Conservation (phyloP, 306 rosid genomes). For the Begonia loranthoides region DNA sequence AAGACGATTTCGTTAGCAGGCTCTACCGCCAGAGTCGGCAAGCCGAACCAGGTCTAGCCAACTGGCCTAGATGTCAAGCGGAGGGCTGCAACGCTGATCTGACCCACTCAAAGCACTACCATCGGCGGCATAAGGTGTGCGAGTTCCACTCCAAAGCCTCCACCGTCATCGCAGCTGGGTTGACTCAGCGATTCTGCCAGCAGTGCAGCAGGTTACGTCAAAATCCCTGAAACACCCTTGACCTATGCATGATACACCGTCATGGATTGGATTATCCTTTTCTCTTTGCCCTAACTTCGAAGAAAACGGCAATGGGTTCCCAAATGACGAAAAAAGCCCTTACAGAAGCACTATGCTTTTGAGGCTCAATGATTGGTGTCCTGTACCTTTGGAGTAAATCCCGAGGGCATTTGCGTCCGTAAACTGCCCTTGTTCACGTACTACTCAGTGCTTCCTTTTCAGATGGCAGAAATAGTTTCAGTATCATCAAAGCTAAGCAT, state of each 20-base stretch:
- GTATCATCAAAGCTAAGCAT: no score
- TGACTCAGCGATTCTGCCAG: conserved; percentile 99
- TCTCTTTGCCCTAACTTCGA: no score
- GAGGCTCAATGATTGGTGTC: conserved; percentile 32
- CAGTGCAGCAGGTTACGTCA: conserved; percentile 87
- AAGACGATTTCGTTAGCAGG: conserved; percentile 71
- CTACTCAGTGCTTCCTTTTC: conserved; percentile 91
- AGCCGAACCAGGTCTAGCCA: conserved; percentile 28
- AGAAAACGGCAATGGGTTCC: conserved; percentile 15
- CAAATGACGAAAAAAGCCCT: conserved; percentile 17
- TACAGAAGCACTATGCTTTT: conserved; percentile 15
- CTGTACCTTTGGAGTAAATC: conserved; percentile 1
- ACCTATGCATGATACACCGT: not conserved
- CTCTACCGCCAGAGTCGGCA: conserved; percentile 64
- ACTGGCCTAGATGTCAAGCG: conserved; percentile 77
- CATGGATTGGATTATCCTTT: no score
- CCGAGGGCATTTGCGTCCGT: conserved; percentile 41
- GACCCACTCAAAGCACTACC: conserved; percentile 88
- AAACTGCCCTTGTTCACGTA: conserved; percentile 32
- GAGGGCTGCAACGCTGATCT: conserved; percentile 95
- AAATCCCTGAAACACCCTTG: conserved; percentile 12
- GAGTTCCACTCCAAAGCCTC: conserved; percentile 95
- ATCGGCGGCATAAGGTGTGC: conserved; percentile 96
- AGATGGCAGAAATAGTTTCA: no score
- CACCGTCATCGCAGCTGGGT: conserved; percentile 81